These are phyloP conservation scores for Ophiocordyceps robertsii DNA, from an alignment of 2,329 filamentous ascomycete genomes.

Conservation along the genomic window DNA sequence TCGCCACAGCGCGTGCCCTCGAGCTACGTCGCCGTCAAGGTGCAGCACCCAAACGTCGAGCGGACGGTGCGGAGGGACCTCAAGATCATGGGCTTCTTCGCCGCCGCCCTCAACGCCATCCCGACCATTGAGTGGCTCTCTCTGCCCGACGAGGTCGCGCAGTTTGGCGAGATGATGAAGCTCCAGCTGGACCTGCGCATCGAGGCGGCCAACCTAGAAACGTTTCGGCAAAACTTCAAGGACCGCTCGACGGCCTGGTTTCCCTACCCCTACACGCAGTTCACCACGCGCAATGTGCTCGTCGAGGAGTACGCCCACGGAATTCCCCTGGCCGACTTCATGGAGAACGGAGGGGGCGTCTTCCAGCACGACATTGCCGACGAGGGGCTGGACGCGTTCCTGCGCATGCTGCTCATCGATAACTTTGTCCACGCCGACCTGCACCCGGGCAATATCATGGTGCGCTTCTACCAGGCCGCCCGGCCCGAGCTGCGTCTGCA, in stretches of 20 bases:
- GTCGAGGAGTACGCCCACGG: conserved; percentile 95
- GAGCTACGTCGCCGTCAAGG: conserved; percentile 88
- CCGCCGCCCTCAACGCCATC: conserved; percentile 66
- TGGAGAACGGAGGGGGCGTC: conserved; percentile 80
- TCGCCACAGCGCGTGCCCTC: conserved; percentile 77
- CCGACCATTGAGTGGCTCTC: conserved; percentile 97
- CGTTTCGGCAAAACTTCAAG: conserved; percentile 84
- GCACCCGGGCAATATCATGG: conserved; percentile 98
- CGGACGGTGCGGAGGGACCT: conserved; percentile 81
- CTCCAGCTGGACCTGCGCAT: conserved; percentile 93
- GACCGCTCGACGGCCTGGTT: conserved; percentile 90
- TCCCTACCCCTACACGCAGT: conserved; percentile 83
- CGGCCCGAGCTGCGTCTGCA: conserved; percentile 45
- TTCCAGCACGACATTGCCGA: conserved; percentile 92
- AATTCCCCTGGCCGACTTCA: conserved; percentile 78
- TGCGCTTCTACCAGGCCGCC: conserved; percentile 84
- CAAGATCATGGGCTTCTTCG: conserved; percentile 89
- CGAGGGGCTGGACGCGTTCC: conserved; percentile 87
- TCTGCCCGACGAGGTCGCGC: conserved; percentile 80
- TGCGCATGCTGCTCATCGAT: conserved; percentile 92
- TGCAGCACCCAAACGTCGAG: conserved; percentile 85
- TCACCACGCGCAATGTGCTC: conserved; percentile 81
- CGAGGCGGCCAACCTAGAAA: conserved; percentile 77
- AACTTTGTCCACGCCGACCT: conserved; percentile 97
- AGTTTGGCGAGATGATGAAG: conserved; percentile 98